A percentile compares a stretch with the other conserved stretches of the same genome.
Conservation (phyloP, 2,329 filamentous ascomycete species). For the Periconia sp. region DNA sequence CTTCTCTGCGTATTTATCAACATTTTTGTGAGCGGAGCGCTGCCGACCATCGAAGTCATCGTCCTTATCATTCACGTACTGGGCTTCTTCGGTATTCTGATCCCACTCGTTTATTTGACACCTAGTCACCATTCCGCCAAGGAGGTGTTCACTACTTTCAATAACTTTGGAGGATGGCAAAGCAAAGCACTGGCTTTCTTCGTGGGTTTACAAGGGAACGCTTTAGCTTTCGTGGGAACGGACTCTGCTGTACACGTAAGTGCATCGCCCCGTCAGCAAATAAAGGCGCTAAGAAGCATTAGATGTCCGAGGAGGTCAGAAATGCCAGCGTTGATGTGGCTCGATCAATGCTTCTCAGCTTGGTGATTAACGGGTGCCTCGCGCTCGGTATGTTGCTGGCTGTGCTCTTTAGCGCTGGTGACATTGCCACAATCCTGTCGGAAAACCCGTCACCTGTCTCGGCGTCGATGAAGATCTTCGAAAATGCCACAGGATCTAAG, state of each 20-base stretch:
- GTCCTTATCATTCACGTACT: constrained; percentile 54
- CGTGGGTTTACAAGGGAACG: constrained; percentile 45
- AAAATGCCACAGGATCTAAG: constrained; percentile 29
- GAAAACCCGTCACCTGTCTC: constrained; percentile 20
- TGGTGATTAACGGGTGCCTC: constrained; percentile 45
- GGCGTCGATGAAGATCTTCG: constrained; percentile 57
- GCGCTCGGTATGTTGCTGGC: constrained; percentile 47
- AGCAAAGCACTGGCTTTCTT: constrained; percentile 49
- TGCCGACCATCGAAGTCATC: constrained; percentile 54
- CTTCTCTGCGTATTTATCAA: constrained; percentile 49
- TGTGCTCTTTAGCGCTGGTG: constrained; percentile 43
- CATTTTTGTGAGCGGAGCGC: constrained; percentile 47
- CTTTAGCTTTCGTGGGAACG: constrained; percentile 42
- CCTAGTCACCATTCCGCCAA: constrained; percentile 43
- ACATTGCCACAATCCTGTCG: constrained; percentile 24
- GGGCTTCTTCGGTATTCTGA: constrained; percentile 56
- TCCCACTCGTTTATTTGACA: constrained; percentile 40
- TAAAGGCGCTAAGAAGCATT: constrained; percentile 3
- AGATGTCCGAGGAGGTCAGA: constrained; percentile 45
- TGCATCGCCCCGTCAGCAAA: not conserved
- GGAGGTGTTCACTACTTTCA: constrained; percentile 50
- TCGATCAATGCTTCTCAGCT: constrained; percentile 47
- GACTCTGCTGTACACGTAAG: constrained; percentile 43
- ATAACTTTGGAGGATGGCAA: constrained; percentile 50
- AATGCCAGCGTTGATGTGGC: constrained; percentile 42